phyloP scores from a whole-genome alignment of 768 basidiomycete species.

The Leccinum variicolor region DNA sequence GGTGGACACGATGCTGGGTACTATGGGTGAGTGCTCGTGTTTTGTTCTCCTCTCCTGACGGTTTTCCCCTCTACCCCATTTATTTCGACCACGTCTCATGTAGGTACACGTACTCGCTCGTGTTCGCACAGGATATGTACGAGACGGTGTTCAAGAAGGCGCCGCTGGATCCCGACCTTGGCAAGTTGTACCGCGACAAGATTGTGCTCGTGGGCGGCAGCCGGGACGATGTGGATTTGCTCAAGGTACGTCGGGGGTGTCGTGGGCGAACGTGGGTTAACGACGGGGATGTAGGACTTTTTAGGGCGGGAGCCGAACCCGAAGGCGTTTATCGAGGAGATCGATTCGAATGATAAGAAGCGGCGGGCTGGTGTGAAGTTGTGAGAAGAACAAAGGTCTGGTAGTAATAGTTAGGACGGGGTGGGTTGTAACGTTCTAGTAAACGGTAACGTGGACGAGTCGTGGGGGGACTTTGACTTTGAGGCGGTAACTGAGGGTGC shows the following conservation, averaged over 20 bases:
- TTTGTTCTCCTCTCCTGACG: background rate
- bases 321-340: constrained; percentile 66
- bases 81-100: no score
- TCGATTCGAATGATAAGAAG: constrained; percentile 42
- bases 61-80: no score
- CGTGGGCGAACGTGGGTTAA: background rate
- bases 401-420: no score
- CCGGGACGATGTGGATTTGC: background rate
- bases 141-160: background rate
- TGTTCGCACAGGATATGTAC: constrained; percentile 53
- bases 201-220: background rate
- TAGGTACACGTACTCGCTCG: constrained; percentile 71
- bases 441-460: no score
- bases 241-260: background rate
- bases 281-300: constrained; percentile 55
- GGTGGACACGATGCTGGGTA: constrained; percentile 65
- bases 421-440: no score
- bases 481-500: no score
- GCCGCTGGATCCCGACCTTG: background rate
- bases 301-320: constrained; percentile 73
- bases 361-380: background rate
- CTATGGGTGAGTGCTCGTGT: constrained; percentile 43
- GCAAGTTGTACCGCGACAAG: background rate
- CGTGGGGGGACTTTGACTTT: no score
- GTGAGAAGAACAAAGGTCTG: background rate